Evolutionary conservation across 345 rosid genomes (phyloP), one percentile per base, ranked within the genome.

Genomic region (Camelina neglecta): DNA sequence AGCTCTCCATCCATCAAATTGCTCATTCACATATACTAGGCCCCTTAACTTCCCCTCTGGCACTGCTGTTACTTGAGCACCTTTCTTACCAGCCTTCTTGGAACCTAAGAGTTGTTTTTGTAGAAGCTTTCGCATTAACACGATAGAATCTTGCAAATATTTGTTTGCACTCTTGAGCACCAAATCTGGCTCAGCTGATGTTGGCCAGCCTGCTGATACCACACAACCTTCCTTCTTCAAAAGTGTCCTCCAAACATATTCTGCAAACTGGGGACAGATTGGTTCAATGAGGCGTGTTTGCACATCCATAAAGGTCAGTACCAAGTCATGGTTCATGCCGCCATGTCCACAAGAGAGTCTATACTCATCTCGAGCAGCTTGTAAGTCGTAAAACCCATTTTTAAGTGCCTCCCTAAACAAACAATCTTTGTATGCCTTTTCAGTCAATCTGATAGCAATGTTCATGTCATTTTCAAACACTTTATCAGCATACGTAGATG

Each of bases 341-440:
- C 83, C 86, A 58, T 57, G 44, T 8, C 97, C 96, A 75, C 96
- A 92, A 8, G 97, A 87, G 79, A 89, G 86, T 65, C 95, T 87
- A 75, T 94, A 94, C 83, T 89, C 97, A 72, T 94, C 97, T 75
- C 96, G 83, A 60, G 96, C 98, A 75, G 96, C 87, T 82, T 94
- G 98, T 45, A 94, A 89, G 81, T 94, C 96, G 77, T 92, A 92
- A 74, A 90, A 92, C 21, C 98, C 98, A 64, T 81, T 84, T 80
- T 94, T 94, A 23, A 94, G 84, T 51, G 97, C 98, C 80, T 93
- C 98, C 58, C 97, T 83, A 74, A 93, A 91, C 97, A 93, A 80
- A 85, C 62, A 93, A 67, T 85, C 79, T 65, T 72, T 70, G 71
- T 90, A 94, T 50, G 81, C 78, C 69, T 87, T 82, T 81, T 86